These are phyloP conservation scores for Populus hybrid DNA, from an alignment of 441 rosid species.

Conservation along the genomic window DNA sequence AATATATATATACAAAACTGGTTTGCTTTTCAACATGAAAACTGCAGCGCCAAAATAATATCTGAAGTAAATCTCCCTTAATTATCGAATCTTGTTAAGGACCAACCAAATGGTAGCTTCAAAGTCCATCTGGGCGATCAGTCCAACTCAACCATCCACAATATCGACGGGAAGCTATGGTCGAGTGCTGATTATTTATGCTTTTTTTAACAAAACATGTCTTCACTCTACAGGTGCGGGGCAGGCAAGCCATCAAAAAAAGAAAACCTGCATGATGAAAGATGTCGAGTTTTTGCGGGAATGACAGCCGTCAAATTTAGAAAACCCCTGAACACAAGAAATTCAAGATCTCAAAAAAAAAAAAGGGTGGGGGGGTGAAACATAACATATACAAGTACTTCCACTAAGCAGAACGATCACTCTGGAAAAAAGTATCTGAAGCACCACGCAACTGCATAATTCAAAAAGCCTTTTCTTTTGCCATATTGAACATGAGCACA, in stretches of 20 bases:
- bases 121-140: conserved; percentile 5
- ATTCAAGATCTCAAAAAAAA: background rate
- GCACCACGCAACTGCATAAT: background rate
- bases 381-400: background rate
- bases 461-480: background rate
- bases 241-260: background rate
- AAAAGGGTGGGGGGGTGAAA: too few species aligned
- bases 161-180: conserved; percentile 2
- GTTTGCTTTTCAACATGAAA: conserved; percentile 9
- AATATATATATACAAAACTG: background rate
- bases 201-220: background rate
- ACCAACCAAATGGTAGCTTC: conserved; percentile 5
- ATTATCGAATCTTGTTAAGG: conserved; percentile 11
- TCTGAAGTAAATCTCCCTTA: conserved; percentile 23
- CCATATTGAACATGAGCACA: background rate
- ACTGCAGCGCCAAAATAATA: background rate
- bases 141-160: conserved; percentile 14
- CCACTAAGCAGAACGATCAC: background rate
- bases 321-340: background rate
- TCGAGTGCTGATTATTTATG: conserved; percentile 10
- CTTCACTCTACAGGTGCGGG: conserved; percentile 4
- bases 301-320: background rate
- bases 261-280: conserved; percentile 15
- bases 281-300: background rate
- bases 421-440: background rate